These are phyloP conservation scores for Aureobasidium vineae DNA, from an alignment of 2,329 filamentous ascomycete species.

Conservation along the genomic window DNA sequence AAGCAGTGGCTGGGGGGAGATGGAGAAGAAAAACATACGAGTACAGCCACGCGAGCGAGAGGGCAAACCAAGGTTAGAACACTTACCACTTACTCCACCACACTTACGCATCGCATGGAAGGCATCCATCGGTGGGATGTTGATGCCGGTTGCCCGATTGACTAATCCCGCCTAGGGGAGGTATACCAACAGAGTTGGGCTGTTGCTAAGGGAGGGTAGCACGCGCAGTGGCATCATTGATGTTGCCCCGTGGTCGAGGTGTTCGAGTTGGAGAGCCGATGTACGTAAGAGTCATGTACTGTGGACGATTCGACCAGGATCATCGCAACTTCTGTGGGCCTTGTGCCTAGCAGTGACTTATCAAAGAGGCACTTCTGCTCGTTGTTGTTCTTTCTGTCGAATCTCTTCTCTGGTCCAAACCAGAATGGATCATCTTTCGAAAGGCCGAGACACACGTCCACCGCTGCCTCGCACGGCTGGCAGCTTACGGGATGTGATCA, in stretches of 20 bases:
- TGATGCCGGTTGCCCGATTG: slow-evolving; percentile 13
- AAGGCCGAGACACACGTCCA: background rate
- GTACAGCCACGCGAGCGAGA: background rate
- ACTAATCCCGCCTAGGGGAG: background rate
- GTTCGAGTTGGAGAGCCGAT: slow-evolving; percentile 16
- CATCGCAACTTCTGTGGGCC: background rate
- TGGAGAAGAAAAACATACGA: slow-evolving; percentile 3
- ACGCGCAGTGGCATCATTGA: slow-evolving; percentile 18
- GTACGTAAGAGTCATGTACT: slow-evolving; percentile 19
- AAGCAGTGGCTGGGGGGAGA: slow-evolving; percentile 16
- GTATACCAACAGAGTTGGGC: slow-evolving; percentile 9
- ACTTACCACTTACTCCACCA: slow-evolving; percentile 11
- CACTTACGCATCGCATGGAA: slow-evolving; percentile 10
- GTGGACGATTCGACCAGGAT: background rate
- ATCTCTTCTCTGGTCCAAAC: background rate
- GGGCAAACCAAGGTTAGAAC: slow-evolving; percentile 1
- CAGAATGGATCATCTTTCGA: background rate
- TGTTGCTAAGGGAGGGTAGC: slow-evolving; percentile 4
- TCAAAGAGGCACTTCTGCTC: background rate
- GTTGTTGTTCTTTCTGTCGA: background rate
- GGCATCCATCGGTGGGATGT: slow-evolving; percentile 7
- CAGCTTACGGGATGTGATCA: background rate
- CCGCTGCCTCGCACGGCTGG: background rate
- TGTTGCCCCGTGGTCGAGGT: slow-evolving; percentile 1
- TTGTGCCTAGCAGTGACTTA: background rate